Percentiles rank a stretch among this genome's conserved stretches.
Conservation (phyloP, 179 eudicot genomes). For the Camellia oleifera region DNA sequence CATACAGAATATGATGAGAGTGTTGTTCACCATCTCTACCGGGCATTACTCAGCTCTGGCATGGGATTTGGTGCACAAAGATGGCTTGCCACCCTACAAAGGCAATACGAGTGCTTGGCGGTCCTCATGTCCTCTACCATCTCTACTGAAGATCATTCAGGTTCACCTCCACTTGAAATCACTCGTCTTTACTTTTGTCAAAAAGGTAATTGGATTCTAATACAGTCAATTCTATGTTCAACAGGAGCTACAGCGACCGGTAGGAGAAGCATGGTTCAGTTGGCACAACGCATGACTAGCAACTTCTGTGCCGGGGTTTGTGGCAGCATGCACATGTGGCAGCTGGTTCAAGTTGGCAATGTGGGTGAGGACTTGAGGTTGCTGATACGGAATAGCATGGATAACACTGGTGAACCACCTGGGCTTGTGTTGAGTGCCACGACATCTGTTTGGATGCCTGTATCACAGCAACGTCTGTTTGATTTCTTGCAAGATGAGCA, state of each 20-base stretch:
- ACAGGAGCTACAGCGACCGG: constrained; percentile 39
- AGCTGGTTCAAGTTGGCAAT: constrained; percentile 36
- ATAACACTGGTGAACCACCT: constrained; percentile 58
- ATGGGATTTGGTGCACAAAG: constrained; percentile 67
- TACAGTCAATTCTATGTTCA: not conserved
- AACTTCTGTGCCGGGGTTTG: constrained; percentile 56
- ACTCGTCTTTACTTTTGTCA: not conserved
- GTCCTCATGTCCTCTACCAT: constrained; percentile 33
- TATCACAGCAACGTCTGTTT: constrained; percentile 43
- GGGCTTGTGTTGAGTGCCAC: constrained; percentile 69
- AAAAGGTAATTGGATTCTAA: constrained; percentile 1
- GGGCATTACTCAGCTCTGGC: constrained; percentile 59
- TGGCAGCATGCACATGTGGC: constrained; percentile 52
- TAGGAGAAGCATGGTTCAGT: constrained; percentile 46
- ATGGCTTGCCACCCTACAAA: constrained; percentile 62
- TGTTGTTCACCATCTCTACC: constrained; percentile 43
- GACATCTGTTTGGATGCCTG: constrained; percentile 63
- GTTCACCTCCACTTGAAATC: constrained; percentile 20
- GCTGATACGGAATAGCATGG: constrained; percentile 45
- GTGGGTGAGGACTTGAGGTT: constrained; percentile 37
- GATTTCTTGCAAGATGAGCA: constrained; percentile 54
- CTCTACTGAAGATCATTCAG: constrained; percentile 34
- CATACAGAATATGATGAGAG: constrained; percentile 73
- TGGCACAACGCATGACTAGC: constrained; percentile 65
- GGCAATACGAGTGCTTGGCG: constrained; percentile 54